Conservation (phyloP, 2,329 filamentous ascomycete genomes). For the Talaromyces sp. region DNA sequence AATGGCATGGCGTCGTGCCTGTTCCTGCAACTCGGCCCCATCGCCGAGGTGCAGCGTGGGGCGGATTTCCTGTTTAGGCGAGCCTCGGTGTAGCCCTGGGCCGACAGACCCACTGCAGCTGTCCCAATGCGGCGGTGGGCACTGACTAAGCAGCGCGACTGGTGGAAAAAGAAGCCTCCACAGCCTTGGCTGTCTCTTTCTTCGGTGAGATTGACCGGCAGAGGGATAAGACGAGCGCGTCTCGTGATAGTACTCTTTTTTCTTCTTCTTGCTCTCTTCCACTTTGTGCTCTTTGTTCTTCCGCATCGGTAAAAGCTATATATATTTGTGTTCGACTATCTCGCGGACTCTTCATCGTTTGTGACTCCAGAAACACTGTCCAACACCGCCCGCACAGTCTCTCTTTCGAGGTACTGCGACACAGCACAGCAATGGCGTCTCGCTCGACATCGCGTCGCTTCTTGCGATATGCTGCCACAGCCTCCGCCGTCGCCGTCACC, state of each 20-base stretch:
- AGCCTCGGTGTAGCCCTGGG: neutral
- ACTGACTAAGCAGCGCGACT: neutral
- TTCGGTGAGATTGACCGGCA: neutral
- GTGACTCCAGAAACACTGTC: neutral
- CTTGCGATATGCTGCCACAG: slow-evolving; percentile 2
- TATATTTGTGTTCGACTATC: neutral
- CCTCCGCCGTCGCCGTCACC: neutral
- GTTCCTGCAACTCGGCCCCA: neutral
- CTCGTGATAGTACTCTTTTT: neutral
- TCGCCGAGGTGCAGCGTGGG: neutral
- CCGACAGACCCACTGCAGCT: neutral
- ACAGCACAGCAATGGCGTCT: neutral
- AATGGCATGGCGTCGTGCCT: neutral
- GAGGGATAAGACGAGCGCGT: neutral
- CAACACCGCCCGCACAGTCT: neutral
- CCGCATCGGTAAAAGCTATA: neutral
- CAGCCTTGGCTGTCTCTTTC: neutral
- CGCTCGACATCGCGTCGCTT: slow-evolving; percentile 1
- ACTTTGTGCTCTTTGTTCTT: neutral
- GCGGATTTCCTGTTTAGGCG: neutral
- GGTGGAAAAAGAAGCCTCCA: neutral
- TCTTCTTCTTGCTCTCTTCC: neutral
- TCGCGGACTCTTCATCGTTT: neutral
- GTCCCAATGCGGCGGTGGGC: neutral
- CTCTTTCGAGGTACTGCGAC: neutral